Conservation (phyloP, 148 eudicot species). For the Rhododendron mucronatum region DNA sequence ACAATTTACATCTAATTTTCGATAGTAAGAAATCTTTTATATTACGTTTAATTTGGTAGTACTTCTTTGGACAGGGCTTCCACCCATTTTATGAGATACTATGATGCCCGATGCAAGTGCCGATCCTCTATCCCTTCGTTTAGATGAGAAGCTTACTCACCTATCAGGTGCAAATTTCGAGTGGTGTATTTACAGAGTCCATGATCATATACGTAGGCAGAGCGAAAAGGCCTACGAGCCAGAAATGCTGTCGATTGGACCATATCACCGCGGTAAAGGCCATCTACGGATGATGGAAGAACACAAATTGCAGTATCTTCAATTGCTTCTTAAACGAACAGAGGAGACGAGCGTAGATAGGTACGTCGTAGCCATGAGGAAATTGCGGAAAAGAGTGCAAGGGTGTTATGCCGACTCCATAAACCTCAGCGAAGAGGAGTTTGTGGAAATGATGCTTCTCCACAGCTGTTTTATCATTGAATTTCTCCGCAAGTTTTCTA, state of each 20-base stretch:
- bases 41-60: not conserved
- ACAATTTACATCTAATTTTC: no score
- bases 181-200: constrained; percentile 15
- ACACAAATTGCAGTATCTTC: constrained; percentile 11
- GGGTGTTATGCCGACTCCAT: constrained; percentile 14
- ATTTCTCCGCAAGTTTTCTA: constrained; percentile 4
- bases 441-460: constrained; percentile 26
- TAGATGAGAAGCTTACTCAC: not conserved
- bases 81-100: not conserved
- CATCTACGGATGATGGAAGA: constrained; percentile 20
- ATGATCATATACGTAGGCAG: not conserved
- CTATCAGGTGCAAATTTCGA: not conserved
- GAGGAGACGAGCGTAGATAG: not conserved
- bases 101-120: not conserved
- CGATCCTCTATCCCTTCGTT: not conserved
- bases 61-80: not conserved
- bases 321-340: constrained; percentile 4
- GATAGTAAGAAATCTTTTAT: not conserved
- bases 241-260: constrained; percentile 21
- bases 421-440: not conserved
- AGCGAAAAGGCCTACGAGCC: constrained; percentile 21
- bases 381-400: constrained; percentile 1
- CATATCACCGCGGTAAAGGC: constrained; percentile 18
- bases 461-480: constrained; percentile 27
- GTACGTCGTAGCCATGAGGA: constrained; percentile 4